Percentiles rank a stretch among this genome's conserved stretches.
phyloP scores from a whole-genome alignment of 164 flowering plant genomes.

The Euptelea pleiosperma region DNA sequence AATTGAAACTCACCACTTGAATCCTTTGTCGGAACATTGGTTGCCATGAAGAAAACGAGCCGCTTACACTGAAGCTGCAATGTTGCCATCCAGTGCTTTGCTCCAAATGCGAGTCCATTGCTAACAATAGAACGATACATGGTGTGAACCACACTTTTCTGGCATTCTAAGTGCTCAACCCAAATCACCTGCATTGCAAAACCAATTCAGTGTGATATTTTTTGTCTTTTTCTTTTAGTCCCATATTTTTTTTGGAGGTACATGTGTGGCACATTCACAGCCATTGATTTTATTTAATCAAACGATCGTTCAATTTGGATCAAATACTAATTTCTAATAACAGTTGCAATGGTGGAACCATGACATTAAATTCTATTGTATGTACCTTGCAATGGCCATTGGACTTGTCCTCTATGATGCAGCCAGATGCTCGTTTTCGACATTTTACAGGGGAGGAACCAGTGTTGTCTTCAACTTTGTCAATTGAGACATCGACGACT shows the following conservation, averaged over 20 bases:
- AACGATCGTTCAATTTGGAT: no score
- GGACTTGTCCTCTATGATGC: constrained; percentile 85
- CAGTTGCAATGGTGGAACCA: no score
- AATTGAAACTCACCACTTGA: constrained; percentile 65
- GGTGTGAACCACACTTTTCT: constrained; percentile 57
- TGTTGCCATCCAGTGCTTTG: constrained; percentile 86
- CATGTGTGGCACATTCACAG: no score
- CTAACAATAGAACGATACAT: constrained; percentile 70
- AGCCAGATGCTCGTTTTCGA: constrained; percentile 89
- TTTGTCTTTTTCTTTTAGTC: no score
- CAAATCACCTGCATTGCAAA: constrained; percentile 65
- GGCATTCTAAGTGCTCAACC: constrained; percentile 92
- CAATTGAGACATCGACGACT: constrained; percentile 86
- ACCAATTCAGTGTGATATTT: no score
- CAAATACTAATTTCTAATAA: no score
- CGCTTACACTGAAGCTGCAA: constrained; percentile 87
- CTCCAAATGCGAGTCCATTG: constrained; percentile 91
- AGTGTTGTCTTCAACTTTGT: constrained; percentile 65
- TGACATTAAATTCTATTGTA: background rate
- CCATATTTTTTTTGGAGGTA: no score
- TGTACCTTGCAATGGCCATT: constrained; percentile 93
- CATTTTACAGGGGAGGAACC: constrained; percentile 74
- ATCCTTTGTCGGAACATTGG: constrained; percentile 94
- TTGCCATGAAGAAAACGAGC: constrained; percentile 91
- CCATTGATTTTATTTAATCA: no score